Base-by-base conservation (phyloP, 768 basidiomycete genomes). In the Erythrobasidium yunnanense region DNA sequence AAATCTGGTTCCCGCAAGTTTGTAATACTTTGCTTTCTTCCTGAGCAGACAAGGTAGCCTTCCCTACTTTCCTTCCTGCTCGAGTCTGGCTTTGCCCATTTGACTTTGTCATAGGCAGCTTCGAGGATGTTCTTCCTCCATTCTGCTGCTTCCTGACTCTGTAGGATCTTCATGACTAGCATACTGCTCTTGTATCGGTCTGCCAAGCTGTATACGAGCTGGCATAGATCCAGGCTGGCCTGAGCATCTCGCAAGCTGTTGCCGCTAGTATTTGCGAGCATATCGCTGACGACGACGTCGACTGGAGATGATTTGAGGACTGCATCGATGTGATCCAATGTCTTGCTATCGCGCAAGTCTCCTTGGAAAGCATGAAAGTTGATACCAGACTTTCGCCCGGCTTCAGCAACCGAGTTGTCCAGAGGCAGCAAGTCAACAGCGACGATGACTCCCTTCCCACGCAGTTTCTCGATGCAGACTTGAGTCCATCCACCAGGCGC, bases 401-500 rank as follows among this genome's bases (percentile, higher is more conserved):
- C 22, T 20, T 18, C 45, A 11, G 29, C 5, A 20, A 72, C 52
- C 11, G 33, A 83, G 4, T 84, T 83, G 0, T 76, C 73, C 71
- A 95, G 87, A 1, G 80, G 80, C 2, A 92, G 79, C 13, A 91
- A 77, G 77, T 96, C 93, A 55, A 93, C 82, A 0, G 87, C 88
- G 56, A 92, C 78, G 70, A 95, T 81, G 0, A 76, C 79, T 0
- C 72, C 73, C 6, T 52, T 7, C 27, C 38, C 27, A 71, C 66
- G 84, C n/a, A 88, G 73, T 63, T 82, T 81, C 32, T 78, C 79
- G 0, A 83, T 81, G 15, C 83, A 84, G 11, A 90, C 90, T 73
- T 95, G 91, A 54, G 86, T 87, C 92, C 93, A 97, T 0, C 90
- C 90, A 0, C 91, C 91, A 0, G 92, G 93, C 0, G 90, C 88